phyloP scores from a whole-genome alignment of 495 filamentous ascomycete species.

The Daldinia bambusicola region DNA sequence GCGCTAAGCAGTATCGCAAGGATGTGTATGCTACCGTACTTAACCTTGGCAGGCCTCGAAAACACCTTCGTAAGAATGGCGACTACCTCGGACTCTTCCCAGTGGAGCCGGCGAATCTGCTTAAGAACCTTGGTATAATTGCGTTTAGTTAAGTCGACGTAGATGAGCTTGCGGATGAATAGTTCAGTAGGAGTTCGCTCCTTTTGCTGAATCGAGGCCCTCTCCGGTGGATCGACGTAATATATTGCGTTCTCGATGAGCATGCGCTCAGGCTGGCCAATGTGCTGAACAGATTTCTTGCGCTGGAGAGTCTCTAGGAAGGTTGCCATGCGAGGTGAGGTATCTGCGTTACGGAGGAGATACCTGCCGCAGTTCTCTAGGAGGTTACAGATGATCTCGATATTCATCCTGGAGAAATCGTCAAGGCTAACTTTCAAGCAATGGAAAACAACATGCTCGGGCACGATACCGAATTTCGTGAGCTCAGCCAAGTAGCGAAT shows the following conservation, averaged over 20 bases:
- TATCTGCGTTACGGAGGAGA: conserved; percentile 91
- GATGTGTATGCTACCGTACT: conserved; percentile 96
- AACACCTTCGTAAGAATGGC: conserved; percentile 89
- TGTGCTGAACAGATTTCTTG: conserved; percentile 94
- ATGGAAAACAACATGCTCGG: conserved; percentile 98
- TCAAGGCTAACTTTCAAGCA: conserved; percentile 97
- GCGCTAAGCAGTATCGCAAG: conserved; percentile 91
- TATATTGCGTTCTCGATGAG: conserved; percentile 98
- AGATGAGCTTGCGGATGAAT: conserved; percentile 91
- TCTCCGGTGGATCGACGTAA: conserved; percentile 94
- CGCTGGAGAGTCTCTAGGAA: conserved; percentile 95
- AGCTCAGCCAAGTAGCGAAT: conserved; percentile 96
- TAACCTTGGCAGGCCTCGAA: conserved; percentile 94
- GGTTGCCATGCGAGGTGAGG: conserved; percentile 87
- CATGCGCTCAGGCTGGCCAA: conserved; percentile 97
- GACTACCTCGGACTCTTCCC: conserved; percentile 93
- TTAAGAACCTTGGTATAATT: conserved; percentile 93
- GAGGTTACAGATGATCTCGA: conserved; percentile 97
- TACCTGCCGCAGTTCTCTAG: conserved; percentile 97
- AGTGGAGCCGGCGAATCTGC: conserved; percentile 93
- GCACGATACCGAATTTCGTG: conserved; percentile 97
- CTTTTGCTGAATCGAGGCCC: conserved; percentile 94
- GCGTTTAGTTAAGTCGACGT: conserved; percentile 90
- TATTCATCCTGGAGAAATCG: conserved; percentile 97
- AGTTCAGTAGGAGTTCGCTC: conserved; percentile 92